Conservation (phyloP, 2,329 filamentous ascomycete species). For the Diaporthe sp. region DNA sequence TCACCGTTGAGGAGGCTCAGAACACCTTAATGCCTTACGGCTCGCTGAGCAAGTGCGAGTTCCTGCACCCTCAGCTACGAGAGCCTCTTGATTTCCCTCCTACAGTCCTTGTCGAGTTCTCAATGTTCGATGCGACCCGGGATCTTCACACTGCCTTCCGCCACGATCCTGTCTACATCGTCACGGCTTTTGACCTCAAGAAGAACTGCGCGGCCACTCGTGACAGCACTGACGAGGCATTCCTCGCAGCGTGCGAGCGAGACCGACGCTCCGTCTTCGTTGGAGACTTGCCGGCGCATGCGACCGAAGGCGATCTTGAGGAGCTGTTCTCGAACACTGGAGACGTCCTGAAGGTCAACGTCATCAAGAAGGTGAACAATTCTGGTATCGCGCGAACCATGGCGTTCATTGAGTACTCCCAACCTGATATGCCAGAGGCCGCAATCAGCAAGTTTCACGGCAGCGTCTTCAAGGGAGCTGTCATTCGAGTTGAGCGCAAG, state of each 20-base stretch:
- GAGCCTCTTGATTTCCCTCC: conserved; percentile 52
- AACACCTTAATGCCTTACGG: conserved; percentile 61
- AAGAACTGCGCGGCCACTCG: conserved; percentile 45
- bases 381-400: conserved; percentile 45
- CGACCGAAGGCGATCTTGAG: conserved; percentile 46
- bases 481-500: conserved; percentile 41
- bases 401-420: conserved; percentile 48
- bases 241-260: conserved; percentile 50
- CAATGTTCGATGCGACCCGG: conserved; percentile 64
- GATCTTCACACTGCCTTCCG: conserved; percentile 60
- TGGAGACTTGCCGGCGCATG: conserved; percentile 48
- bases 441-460: conserved; percentile 39
- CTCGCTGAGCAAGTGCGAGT: conserved; percentile 56
- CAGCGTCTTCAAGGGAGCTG: conserved; percentile 29
- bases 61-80: conserved; percentile 52
- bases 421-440: conserved; percentile 43
- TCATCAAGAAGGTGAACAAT: conserved; percentile 48
- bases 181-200: conserved; percentile 52
- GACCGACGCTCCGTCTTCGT: conserved; percentile 54
- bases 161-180: conserved; percentile 49
- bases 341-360: conserved; percentile 47
- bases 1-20: conserved; percentile 60
- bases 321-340: conserved; percentile 47
- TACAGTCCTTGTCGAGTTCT: conserved; percentile 63
- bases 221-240: conserved; percentile 48